Conservation (phyloP, 768 basidiomycete species). For the Clitopilus passeckerianus region DNA sequence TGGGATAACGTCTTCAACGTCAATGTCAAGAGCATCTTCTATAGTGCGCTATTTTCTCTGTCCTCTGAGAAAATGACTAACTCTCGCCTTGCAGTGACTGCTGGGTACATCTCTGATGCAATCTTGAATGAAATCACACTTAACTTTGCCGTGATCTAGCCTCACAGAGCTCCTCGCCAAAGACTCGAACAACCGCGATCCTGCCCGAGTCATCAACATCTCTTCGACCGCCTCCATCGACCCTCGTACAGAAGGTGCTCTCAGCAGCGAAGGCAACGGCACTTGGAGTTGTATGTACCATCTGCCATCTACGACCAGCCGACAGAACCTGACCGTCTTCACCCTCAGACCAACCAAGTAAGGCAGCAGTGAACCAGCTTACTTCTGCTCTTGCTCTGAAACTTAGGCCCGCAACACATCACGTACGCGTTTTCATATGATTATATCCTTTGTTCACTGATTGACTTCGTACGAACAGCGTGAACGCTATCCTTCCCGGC, state of each 20-base stretch:
- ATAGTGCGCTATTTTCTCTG: constrained; percentile 43
- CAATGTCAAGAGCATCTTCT: constrained; percentile 85
- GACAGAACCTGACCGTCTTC: neutral
- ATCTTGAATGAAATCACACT: neutral
- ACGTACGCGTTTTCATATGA: constrained; percentile 45
- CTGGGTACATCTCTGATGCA: constrained; percentile 26
- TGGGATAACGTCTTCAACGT: constrained; percentile 83
- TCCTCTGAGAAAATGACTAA: neutral
- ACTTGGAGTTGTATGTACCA: constrained; percentile 74
- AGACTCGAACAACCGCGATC: constrained; percentile 56
- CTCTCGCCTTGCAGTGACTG: constrained; percentile 38
- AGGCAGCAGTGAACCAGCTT: constrained; percentile 85
- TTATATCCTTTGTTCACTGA: neutral
- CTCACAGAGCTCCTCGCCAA: constrained; percentile 63
- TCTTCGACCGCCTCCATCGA: constrained; percentile 64
- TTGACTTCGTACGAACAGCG: constrained; percentile 32
- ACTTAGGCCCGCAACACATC: constrained; percentile 50
- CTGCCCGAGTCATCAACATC: constrained; percentile 78
- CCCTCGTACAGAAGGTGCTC: constrained; percentile 40
- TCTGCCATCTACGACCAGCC: constrained; percentile 3
- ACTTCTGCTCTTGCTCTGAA: constrained; percentile 69
- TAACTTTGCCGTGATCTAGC: constrained; percentile 15
- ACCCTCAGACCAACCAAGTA: constrained; percentile 68
- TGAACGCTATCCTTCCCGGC: constrained; percentile 81
- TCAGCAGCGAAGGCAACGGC: constrained; percentile 55